Evolutionary conservation across 192 early-diverging fungal genomes (phyloP), one percentile per base, ranked within the genome.

Genomic region (Rhizophagus clarus): DNA sequence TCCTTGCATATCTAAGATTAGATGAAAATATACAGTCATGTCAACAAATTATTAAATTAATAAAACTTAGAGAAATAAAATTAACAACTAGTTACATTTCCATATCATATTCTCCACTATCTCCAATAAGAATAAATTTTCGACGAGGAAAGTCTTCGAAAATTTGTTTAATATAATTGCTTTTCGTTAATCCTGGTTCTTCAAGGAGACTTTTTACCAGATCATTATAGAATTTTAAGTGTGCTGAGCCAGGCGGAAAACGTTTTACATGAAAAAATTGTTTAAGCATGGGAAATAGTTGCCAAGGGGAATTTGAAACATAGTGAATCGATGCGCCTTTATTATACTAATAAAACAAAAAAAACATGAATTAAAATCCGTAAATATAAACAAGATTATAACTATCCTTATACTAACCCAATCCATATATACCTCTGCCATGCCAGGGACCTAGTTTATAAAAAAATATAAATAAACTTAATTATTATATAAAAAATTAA

Each of bases 251-350:
- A 42, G 87, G 85, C 9, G 96, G 96, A 79, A 97, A 97, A 37
- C 83, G 78, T 78, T 92, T 74, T 14, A 61, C 67, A 42, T 87
- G 83, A 64, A 96, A 88, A 83, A 96, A 95, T 3, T 80, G 76
- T 24, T 87, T 75, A 3, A 96, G 83, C 72, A 90, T 89, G 7
- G 92, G 91, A 37, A 94, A 88, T 68, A 97, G 84, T 75, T 96
- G 94, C 86, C 92, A 96, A 2, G 95, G 96, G 5, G 90, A 90
- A 81, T 95, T 95, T 74, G 90, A 92, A 29, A 97, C 96, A 81
- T 97, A 97, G 81, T 97, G 96, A 77, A 96, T 88, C 31, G 89
- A 88, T 34, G 87, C 88, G 9, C 90, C 90, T 72, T 84, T 80
- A 2, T 87, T 80, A 86, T 90, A 91, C 91, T 86, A 78, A 26